Evolutionary conservation across 805 yeast genomes (phyloP).

Genomic region (Nakazawaea ernobii): DNA sequence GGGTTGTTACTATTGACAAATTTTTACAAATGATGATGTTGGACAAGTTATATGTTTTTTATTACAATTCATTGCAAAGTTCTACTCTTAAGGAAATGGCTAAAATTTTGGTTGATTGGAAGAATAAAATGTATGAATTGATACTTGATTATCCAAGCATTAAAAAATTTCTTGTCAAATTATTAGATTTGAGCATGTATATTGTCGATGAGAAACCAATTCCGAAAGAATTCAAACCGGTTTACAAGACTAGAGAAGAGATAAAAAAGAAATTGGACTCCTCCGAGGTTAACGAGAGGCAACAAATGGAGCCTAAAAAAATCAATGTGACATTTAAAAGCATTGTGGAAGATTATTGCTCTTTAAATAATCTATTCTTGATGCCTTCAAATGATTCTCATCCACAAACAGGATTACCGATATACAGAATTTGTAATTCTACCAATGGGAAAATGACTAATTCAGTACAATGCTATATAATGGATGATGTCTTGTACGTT

Average conservation of each 20-base stretch:
- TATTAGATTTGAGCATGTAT: background rate
- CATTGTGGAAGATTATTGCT: slow-evolving; percentile 59
- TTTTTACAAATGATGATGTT: background rate
- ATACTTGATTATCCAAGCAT: background rate
- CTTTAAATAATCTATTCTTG: slow-evolving; percentile 39
- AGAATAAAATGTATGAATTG: background rate
- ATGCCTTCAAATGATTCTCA: slow-evolving; percentile 28
- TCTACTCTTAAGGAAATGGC: background rate
- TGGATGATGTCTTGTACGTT: slow-evolving; percentile 63
- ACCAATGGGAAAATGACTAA: slow-evolving; percentile 20
- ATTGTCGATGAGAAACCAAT: background rate
- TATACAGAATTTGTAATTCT: slow-evolving; percentile 32
- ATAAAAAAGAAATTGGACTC: background rate
- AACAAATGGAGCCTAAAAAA: slow-evolving; percentile 15
- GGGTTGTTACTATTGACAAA: background rate
- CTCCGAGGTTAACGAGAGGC: background rate
- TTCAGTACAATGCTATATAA: slow-evolving; percentile 36
- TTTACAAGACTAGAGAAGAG: background rate
- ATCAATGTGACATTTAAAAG: slow-evolving; percentile 49
- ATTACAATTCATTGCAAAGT: background rate
- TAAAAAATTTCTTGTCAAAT: slow-evolving; percentile 3
- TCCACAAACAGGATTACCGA: slow-evolving; percentile 33
- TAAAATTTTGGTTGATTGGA: background rate
- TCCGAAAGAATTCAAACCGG: background rate
- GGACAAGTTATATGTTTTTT: background rate